These are phyloP conservation scores for Mycena epipterygia DNA, from an alignment of 768 basidiomycete genomes.

Conservation along the genomic window DNA sequence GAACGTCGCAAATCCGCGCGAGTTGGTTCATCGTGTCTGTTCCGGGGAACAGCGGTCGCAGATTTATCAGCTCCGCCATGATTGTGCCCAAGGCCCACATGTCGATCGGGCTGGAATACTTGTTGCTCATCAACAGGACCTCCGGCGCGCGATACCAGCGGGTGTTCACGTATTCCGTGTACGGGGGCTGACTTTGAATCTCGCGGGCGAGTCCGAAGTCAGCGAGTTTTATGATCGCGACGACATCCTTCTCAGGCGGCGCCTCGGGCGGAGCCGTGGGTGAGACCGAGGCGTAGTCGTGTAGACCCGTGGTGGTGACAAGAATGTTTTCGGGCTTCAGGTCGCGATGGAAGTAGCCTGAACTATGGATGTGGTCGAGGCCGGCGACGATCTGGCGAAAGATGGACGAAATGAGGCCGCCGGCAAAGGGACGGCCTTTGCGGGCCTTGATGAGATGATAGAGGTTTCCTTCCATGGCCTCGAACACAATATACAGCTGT, in stretches of 20 bases:
- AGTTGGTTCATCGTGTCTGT: background rate
- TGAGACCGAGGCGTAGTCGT: constrained; percentile 88
- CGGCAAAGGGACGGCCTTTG: constrained; percentile 93
- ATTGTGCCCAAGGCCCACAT: constrained; percentile 98
- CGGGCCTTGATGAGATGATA: constrained; percentile 99
- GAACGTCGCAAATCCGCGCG: background rate
- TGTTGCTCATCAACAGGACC: constrained; percentile 90
- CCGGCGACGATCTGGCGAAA: constrained; percentile 93
- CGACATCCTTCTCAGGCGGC: background rate
- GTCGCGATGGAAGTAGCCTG: constrained; percentile 98
- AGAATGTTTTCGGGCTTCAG: constrained; percentile 99
- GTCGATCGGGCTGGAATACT: constrained; percentile 97
- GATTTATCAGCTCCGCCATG: background rate
- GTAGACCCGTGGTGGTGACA: constrained; percentile 96
- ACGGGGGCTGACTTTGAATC: background rate
- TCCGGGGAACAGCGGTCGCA: background rate
- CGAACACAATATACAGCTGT: constrained; percentile 99
- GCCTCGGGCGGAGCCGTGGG: constrained; percentile 51
- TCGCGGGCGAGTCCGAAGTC: background rate
- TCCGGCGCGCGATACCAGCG: constrained; percentile 99
- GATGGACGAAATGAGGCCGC: constrained; percentile 94
- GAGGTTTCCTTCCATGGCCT: constrained; percentile 99
- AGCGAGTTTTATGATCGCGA: background rate
- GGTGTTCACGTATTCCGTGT: constrained; percentile 54
- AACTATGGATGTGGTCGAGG: constrained; percentile 90